A percentile compares a stretch with the other conserved stretches of the same genome.
These are phyloP conservation scores for Amanita brunnescens DNA, from an alignment of 768 basidiomycete genomes.

Conservation along the genomic window DNA sequence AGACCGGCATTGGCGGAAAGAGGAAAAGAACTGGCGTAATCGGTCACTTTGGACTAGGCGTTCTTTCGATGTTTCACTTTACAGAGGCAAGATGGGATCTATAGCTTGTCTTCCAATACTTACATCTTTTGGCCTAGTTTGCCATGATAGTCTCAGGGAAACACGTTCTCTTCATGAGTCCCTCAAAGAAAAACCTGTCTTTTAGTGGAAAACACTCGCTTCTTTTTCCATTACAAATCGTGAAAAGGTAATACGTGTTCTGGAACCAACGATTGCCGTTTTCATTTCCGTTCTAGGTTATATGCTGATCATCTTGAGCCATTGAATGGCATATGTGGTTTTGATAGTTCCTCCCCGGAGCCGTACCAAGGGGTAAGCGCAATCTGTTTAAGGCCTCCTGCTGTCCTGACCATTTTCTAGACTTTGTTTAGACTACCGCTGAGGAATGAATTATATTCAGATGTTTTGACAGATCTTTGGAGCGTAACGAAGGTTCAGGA, in stretches of 20 bases:
- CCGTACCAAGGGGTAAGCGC: slow-evolving; percentile 32
- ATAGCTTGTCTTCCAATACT: neutral
- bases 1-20: slow-evolving; percentile 39
- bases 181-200: slow-evolving; percentile 33
- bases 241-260: slow-evolving; percentile 22
- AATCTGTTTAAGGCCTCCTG: neutral
- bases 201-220: slow-evolving; percentile 22
- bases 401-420: slow-evolving; percentile 15
- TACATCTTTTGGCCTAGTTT: slow-evolving; percentile 15
- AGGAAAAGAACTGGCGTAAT: slow-evolving; percentile 27
- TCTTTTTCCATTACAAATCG: slow-evolving; percentile 22
- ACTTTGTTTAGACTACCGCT: slow-evolving; percentile 42
- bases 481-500: slow-evolving; percentile 14
- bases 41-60: slow-evolving; percentile 45
- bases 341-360: slow-evolving; percentile 17
- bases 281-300: slow-evolving; percentile 18
- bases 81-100: slow-evolving; percentile 33
- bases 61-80: slow-evolving; percentile 44
- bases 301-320: slow-evolving; percentile 33
- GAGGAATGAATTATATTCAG: slow-evolving; percentile 20
- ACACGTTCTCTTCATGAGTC: slow-evolving; percentile 34
- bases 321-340: slow-evolving; percentile 33
- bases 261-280: neutral
- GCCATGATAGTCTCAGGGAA: slow-evolving; percentile 25
- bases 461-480: slow-evolving; percentile 18